Percentiles rank a stretch among this genome's conserved stretches.
These are phyloP conservation scores for Nitzschia sp. DNA, from an alignment of 108 stramenopile species.

Conservation along the genomic window DNA sequence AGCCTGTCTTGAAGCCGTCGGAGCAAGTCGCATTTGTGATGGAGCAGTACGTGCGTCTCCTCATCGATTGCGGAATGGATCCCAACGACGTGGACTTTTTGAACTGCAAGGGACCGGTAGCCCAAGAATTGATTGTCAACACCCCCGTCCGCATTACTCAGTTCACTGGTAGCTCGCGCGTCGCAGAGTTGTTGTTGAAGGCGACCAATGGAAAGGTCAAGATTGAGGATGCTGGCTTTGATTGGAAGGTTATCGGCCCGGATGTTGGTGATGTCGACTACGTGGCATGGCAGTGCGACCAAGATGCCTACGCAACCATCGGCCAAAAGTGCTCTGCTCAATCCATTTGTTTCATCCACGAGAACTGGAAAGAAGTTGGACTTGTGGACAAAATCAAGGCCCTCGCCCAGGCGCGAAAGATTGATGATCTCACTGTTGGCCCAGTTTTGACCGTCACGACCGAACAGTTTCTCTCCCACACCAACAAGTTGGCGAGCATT, in stretches of 20 bases:
- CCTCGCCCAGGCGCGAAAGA: conserved; percentile 73
- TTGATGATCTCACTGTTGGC: conserved; percentile 91
- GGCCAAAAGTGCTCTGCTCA: conserved; percentile 99
- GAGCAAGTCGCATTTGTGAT: conserved; percentile 92
- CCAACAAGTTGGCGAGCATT: conserved; percentile 66
- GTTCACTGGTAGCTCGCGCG: conserved; percentile 93
- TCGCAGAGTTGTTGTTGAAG: conserved; percentile 79
- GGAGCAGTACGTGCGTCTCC: conserved; percentile 92
- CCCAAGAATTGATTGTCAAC: conserved; percentile 77
- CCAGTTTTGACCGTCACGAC: conserved; percentile 96
- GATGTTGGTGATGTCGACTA: conserved; percentile 92
- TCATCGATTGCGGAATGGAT: conserved; percentile 93
- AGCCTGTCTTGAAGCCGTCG: conserved; percentile 88
- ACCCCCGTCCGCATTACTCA: conserved; percentile 91
- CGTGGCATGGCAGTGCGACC: conserved; percentile 97
- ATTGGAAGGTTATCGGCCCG: conserved; percentile 98
- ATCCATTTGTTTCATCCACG: conserved; percentile 93
- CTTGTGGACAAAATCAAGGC: conserved; percentile 79
- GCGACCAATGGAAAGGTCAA: conserved; percentile 92
- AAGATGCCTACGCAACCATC: conserved; percentile 95
- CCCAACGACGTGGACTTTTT: conserved; percentile 88
- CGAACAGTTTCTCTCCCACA: conserved; percentile 80
- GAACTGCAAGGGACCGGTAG: conserved; percentile 89
- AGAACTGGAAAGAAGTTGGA: conserved; percentile 89
- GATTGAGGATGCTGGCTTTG: conserved; percentile 98